Conservation (phyloP, 1,284 basidiomycete genomes). For the Heterobasidion annosum region DNA sequence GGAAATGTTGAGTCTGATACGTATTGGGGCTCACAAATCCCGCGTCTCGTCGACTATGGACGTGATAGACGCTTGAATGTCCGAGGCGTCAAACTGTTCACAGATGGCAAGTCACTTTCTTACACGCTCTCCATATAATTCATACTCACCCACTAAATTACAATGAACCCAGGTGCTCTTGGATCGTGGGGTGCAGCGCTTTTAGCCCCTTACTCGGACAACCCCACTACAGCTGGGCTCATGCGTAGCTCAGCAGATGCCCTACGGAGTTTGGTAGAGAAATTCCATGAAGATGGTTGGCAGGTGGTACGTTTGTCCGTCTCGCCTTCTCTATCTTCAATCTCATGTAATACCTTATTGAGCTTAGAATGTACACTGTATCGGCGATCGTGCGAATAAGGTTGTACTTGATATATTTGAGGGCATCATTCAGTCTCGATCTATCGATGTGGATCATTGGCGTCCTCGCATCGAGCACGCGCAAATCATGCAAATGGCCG, state of each 20-base stretch:
- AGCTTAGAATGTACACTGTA: constrained; percentile 77
- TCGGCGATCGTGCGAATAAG: constrained; percentile 85
- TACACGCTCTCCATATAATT: not conserved
- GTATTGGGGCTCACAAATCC: constrained; percentile 60
- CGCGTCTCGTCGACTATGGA: constrained; percentile 54
- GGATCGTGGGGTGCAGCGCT: constrained; percentile 91
- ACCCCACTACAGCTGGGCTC: constrained; percentile 60
- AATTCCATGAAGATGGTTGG: constrained; percentile 62
- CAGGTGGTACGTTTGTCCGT: constrained; percentile 47
- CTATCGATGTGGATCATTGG: constrained; percentile 29
- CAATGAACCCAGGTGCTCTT: constrained; percentile 53
- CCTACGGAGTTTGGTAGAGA: constrained; percentile 46
- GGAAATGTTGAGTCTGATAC: constrained; percentile 44
- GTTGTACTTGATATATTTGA: constrained; percentile 78
- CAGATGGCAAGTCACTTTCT: constrained; percentile 45
- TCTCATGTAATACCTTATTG: not conserved
- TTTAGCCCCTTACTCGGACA: constrained; percentile 78
- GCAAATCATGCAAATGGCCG: constrained; percentile 70
- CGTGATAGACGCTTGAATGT: constrained; percentile 55
- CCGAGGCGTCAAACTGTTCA: constrained; percentile 78
- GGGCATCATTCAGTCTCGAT: constrained; percentile 23
- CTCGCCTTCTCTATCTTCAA: not conserved
- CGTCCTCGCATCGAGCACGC: constrained; percentile 86
- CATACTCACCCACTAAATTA: not conserved
- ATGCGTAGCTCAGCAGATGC: constrained; percentile 49